Evolutionary conservation across 805 yeast species (phyloP), one percentile per base, ranked within the genome.

Genomic region (Schizosaccharomyces japonicus): DNA sequence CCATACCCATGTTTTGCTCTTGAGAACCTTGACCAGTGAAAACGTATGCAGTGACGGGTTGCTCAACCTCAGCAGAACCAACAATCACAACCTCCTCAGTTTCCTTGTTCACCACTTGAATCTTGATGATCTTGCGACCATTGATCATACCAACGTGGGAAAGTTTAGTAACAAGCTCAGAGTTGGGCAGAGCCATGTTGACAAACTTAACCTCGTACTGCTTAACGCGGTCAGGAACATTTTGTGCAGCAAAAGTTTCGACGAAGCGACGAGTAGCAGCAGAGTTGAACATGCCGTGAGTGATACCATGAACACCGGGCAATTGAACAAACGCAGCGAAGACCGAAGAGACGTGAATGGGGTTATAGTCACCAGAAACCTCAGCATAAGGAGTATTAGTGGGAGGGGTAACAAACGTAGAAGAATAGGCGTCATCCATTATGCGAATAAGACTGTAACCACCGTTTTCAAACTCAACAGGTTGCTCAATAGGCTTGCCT

Each of bases 1-100:
- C 98, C 99, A 90, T 90, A 72, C 99, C 98, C 99, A 90, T 90
- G 63, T 95, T 95, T 70, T 92, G 98, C 66, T 92, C 98, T 67
- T 90, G 99, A 51, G 98, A 87, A 64, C 99, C 99, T 71, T 90
- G 99, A 61, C 98, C 99, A 54, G 99, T 90, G 68, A 92, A 90
- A 50, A 90, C 94, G 63, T 81, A 90, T 19, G 98, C 80, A 40
- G 96, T 81, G 48, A 78, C 80, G 30, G 99, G 98, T 68, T 90
- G 99, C 57, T 90, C 96, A 58, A 92, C 85, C 69, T 90, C 98
- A 49, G 99, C 99, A 68, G 83, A 94, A 67, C 96, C 99, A 48
- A 71, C 63, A 57, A 90, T 70, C 19, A 90, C 98, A 34, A 71
- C 65, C 51, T 72, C 73, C 50, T 75, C 85, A 50, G 87, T 78